Conservation (phyloP, 345 rosid species). For the Citrus maxima region DNA sequence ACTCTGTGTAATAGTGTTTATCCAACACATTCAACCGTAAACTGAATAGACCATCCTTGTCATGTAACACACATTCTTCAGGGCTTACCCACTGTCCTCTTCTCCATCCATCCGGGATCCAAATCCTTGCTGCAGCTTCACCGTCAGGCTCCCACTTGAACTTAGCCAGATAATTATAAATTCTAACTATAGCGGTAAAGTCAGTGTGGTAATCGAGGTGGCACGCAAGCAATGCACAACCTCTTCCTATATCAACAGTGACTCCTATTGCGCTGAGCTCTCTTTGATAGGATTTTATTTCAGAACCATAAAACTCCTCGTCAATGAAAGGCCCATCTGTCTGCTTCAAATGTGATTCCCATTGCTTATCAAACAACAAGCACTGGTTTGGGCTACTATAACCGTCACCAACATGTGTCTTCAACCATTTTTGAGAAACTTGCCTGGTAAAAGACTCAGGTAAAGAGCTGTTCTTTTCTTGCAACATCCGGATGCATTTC, state of each 20-base stretch:
- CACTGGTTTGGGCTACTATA: slow-evolving; percentile 47
- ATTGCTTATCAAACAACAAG: slow-evolving; percentile 39
- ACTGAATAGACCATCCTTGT: slow-evolving; percentile 47
- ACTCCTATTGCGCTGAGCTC: slow-evolving; percentile 59
- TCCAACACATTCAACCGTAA: slow-evolving; percentile 43
- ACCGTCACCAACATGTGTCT: slow-evolving; percentile 50
- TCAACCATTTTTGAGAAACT: slow-evolving; percentile 51
- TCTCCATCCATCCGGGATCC: slow-evolving; percentile 47
- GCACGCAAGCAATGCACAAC: slow-evolving; percentile 33
- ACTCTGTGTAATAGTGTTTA: slow-evolving; percentile 31
- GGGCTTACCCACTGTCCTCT: slow-evolving; percentile 49
- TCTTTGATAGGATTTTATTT: slow-evolving; percentile 18
- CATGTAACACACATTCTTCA: slow-evolving; percentile 45
- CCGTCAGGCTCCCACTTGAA: slow-evolving; percentile 32
- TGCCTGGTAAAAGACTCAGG: slow-evolving; percentile 26
- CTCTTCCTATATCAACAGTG: slow-evolving; percentile 23
- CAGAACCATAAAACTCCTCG: slow-evolving; percentile 49
- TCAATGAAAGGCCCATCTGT: slow-evolving; percentile 78
- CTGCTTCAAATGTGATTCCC: slow-evolving; percentile 32
- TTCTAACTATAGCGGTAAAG: slow-evolving; percentile 35
- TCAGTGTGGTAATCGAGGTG: slow-evolving; percentile 41
- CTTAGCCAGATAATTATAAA: slow-evolving; percentile 39
- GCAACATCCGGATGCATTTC: slow-evolving; percentile 34
- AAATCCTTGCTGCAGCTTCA: slow-evolving; percentile 28
- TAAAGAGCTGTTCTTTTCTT: slow-evolving; percentile 22